Evolutionary conservation across 2,329 filamentous ascomycete species (phyloP), one percentile per base, ranked within the genome.

Genomic region (Penicillium sp.): DNA sequence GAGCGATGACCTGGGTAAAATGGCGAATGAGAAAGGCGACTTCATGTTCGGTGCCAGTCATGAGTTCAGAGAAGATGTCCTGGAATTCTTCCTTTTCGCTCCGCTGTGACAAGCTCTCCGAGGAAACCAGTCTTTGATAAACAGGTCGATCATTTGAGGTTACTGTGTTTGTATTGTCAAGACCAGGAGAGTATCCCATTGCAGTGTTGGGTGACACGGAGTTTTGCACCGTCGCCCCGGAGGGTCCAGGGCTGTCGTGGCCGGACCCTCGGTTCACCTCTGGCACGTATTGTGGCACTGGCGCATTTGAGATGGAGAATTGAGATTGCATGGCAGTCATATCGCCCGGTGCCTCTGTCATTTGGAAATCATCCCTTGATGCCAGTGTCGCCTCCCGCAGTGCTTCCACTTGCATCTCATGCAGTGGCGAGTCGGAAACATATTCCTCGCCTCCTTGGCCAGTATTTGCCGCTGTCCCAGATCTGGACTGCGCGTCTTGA

Each of bases 21-120:
- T 74, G 66, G 33, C 72, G 63, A 7, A 61, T 63, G 30, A 74
- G 63, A 48, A 74, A 73, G 1, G 69, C 69, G 28, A 69, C 55
- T 48, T 74, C 72, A 44, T 71, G 69, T 40, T 69, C 68, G 13
- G 67, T 68, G n/a, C 64, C 69, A 1, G 64, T 73, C 64, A 66
- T 67, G 14, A 71, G 59, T 28, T 72, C 69, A 0, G 69, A 70
- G 41, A 70, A 68, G 6, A 71, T 65, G 31, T 69, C 65, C 20
- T 68, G 65, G 13, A 71, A 65, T 36, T 69, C 64, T 33, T 69
- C 66, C 36, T 56, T 57, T 22, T 68, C 63, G 24, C 53, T 64
- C 25, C 55, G 52, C 16, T 64, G 59, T 2, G 65, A 62, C 3
- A 50, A 45, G 18, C 46, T 64, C 11, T 53, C 55, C 2, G 58